phyloP scores from a whole-genome alignment of 805 yeast genomes.

The Metschnikowia reukaufii region DNA sequence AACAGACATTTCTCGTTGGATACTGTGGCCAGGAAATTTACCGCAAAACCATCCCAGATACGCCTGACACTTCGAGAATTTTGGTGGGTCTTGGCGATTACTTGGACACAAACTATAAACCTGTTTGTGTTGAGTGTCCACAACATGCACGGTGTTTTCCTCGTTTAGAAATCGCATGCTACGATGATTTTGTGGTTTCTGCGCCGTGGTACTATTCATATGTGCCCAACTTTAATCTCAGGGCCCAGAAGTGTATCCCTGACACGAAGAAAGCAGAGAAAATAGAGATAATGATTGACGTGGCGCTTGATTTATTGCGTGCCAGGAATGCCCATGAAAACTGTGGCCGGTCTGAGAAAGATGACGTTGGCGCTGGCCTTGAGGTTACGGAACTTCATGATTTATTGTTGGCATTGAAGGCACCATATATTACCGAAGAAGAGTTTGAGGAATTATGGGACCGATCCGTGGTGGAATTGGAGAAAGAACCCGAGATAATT shows the following conservation, averaged over 20 bases:
- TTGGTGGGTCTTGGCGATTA: conserved; percentile 42
- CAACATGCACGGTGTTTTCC: conserved; percentile 73
- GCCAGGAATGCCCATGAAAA: conserved; percentile 62
- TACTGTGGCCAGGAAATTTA: conserved; percentile 69
- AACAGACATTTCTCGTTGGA: conserved; percentile 62
- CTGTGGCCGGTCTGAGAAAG: conserved; percentile 52
- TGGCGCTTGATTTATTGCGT: conserved; percentile 65
- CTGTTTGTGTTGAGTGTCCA: conserved; percentile 78
- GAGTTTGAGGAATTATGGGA: conserved; percentile 79
- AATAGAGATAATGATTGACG: conserved; percentile 62
- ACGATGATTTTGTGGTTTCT: conserved; percentile 56
- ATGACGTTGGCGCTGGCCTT: conserved; percentile 52
- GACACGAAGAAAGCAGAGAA: conserved; percentile 72
- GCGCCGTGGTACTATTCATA: conserved; percentile 59
- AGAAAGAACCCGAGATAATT: conserved; percentile 65
- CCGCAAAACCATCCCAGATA: conserved; percentile 39
- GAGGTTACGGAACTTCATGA: conserved; percentile 50
- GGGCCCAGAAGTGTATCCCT: conserved; percentile 56
- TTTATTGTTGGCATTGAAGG: conserved; percentile 47
- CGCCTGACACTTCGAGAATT: conserved; percentile 27
- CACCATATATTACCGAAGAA: conserved; percentile 49
- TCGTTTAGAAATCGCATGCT: conserved; percentile 61
- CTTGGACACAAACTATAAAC: conserved; percentile 49
- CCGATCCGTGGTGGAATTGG: conserved; percentile 59
- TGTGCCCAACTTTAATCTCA: conserved; percentile 57